Evolutionary conservation across 768 basidiomycete genomes (phyloP).

Genomic region (Sporobolomyces phaffii): DNA sequence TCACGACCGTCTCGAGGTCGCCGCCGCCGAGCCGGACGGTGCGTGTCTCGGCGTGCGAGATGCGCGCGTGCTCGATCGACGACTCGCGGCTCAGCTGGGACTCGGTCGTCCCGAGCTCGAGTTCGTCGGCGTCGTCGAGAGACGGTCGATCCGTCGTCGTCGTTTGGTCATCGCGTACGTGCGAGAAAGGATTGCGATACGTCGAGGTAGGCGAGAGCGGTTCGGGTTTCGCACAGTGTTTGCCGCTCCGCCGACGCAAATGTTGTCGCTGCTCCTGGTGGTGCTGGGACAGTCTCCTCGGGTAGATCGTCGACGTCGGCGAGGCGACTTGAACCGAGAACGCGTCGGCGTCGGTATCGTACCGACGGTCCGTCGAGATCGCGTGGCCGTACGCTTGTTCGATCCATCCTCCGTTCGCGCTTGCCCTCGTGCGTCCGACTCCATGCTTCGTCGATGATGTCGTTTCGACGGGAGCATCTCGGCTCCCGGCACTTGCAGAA

Average conservation of each 20-base stretch:
- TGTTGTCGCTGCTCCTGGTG: too few species aligned
- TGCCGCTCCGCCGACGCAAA: too few species aligned
- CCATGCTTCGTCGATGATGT: too few species aligned
- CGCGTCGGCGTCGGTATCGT: background rate
- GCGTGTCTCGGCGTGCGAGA: background rate
- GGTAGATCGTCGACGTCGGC: background rate
- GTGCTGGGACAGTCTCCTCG: too few species aligned
- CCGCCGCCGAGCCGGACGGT: background rate
- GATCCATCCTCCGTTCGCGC: too few species aligned
- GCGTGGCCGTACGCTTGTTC: constrained; percentile 12
- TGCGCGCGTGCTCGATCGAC: background rate
- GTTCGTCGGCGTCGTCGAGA: background rate
- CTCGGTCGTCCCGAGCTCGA: too few species aligned
- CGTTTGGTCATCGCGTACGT: background rate
- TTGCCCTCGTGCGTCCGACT: too few species aligned
- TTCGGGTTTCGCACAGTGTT: too few species aligned
- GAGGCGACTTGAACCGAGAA: background rate
- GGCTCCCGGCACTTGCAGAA: too few species aligned
- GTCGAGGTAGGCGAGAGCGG: background rate
- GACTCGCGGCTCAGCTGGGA: too few species aligned
- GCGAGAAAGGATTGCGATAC: too few species aligned
- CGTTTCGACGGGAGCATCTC: too few species aligned
- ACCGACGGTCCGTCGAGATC: constrained; percentile 2
- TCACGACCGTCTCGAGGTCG: background rate
- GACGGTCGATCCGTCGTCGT: background rate